Conservation (phyloP, 768 basidiomycete species). For the Amanita polypyramis region DNA sequence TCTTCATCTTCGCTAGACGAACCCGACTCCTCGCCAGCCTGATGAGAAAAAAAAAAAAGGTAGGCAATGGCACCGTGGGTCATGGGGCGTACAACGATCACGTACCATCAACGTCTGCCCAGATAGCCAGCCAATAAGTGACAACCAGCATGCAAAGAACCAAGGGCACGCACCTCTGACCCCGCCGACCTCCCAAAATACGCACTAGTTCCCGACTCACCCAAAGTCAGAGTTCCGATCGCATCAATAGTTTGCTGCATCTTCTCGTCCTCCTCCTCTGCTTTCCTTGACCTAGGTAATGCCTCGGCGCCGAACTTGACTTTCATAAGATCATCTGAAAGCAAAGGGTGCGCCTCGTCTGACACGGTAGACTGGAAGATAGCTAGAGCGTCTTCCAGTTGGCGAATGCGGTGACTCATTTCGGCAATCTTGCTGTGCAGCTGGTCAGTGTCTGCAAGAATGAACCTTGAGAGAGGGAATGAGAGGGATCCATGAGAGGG, state of each 20-base stretch:
- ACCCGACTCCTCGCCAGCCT: conserved; percentile 24
- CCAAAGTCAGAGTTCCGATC: conserved; percentile 53
- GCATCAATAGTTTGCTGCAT: conserved; percentile 36
- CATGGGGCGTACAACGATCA: not conserved
- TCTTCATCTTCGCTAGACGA: conserved; percentile 18
- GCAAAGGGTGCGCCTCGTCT: conserved; percentile 47
- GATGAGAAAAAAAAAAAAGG: not conserved
- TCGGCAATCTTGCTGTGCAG: conserved; percentile 56
- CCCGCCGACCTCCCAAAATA: conserved; percentile 60
- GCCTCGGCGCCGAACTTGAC: conserved; percentile 51
- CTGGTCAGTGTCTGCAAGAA: conserved; percentile 55
- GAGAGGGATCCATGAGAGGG: not conserved
- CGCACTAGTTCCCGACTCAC: conserved; percentile 45
- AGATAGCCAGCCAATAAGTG: not conserved
- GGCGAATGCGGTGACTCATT: conserved; percentile 59
- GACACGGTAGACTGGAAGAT: conserved; percentile 49
- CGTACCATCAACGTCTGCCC: conserved; percentile 24
- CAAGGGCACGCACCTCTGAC: conserved; percentile 33
- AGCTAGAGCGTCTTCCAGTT: conserved; percentile 58
- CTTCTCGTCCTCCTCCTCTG: conserved; percentile 23
- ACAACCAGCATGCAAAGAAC: not conserved
- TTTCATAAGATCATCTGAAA: conserved; percentile 41
- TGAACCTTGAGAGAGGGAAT: conserved; percentile 28
- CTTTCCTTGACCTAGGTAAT: conserved; percentile 13
- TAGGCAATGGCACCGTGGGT: not conserved